phyloP scores from a whole-genome alignment of 2,329 filamentous ascomycete species.

The Leptodontidium sp. region DNA sequence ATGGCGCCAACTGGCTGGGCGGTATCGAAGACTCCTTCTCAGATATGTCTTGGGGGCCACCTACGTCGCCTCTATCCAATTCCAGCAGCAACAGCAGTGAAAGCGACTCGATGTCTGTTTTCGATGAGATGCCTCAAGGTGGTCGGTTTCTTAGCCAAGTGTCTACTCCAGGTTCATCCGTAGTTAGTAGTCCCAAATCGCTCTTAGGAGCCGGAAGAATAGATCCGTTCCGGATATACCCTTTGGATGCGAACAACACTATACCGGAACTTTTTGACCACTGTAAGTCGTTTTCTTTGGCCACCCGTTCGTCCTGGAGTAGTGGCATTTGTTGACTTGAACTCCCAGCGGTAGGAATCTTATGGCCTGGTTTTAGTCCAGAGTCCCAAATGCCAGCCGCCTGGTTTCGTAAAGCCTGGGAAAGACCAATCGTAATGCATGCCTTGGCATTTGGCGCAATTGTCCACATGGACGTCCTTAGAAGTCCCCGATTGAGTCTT shows the following conservation, averaged over 20 bases:
- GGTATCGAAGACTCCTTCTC: not conserved
- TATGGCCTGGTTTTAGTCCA: slow-evolving; percentile 25
- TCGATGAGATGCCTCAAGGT: not conserved
- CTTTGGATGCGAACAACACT: not conserved
- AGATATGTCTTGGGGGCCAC: not conserved
- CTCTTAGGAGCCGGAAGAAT: slow-evolving; percentile 23
- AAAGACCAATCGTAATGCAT: slow-evolving; percentile 25
- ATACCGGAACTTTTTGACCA: slow-evolving; percentile 27
- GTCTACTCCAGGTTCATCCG: not conserved
- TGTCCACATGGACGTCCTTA: slow-evolving; percentile 26
- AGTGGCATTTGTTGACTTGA: not conserved
- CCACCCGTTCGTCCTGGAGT: not conserved
- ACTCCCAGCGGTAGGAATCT: slow-evolving; percentile 10
- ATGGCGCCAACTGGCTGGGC: not conserved
- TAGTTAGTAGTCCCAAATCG: slow-evolving; percentile 9
- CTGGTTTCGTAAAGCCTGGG: slow-evolving; percentile 23
- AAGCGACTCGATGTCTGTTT: not conserved
- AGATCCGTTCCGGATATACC: slow-evolving; percentile 18
- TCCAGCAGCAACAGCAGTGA: not conserved
- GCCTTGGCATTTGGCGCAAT: slow-evolving; percentile 26
- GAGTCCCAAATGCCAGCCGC: not conserved
- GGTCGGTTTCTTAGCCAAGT: not conserved
- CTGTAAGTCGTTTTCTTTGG: slow-evolving; percentile 16
- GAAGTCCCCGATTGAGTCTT: slow-evolving; percentile 15
- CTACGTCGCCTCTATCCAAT: not conserved